phyloP scores from a whole-genome alignment of 176 grass and related monocot species.

The Musa itinerans region DNA sequence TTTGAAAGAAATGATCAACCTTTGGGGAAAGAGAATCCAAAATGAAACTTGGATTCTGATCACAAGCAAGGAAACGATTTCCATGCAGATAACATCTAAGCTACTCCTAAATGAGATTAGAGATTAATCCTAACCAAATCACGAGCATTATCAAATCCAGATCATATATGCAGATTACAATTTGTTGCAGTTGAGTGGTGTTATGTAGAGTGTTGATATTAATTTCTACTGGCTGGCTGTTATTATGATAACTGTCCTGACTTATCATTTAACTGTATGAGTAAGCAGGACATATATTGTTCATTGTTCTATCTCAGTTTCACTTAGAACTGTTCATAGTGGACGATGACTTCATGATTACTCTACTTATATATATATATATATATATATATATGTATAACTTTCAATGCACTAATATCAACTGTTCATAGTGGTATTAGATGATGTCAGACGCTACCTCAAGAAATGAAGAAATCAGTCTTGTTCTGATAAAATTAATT shows the following conservation, averaged over 20 bases:
- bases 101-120: background rate
- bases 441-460: background rate
- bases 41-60: slow-evolving; percentile 24
- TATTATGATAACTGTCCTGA: background rate
- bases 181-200: slow-evolving; percentile 5
- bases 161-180: slow-evolving; percentile 1
- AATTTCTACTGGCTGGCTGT: background rate
- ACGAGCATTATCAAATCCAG: background rate
- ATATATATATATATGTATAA: background rate
- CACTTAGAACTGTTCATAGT: background rate
- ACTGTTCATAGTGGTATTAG: background rate
- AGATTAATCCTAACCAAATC: background rate
- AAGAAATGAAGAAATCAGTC: background rate
- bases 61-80: slow-evolving; percentile 10
- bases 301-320: background rate
- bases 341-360: background rate
- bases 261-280: background rate
- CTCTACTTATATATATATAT: background rate
- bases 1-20: slow-evolving; percentile 43
- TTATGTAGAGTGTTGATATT: background rate
- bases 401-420: background rate
- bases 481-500: no score
- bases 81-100: background rate
- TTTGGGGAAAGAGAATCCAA: slow-evolving; percentile 41
- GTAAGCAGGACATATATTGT: background rate